Evolutionary conservation across 148 eudicot species (phyloP).

Genomic region (Salicornia ramosissima): DNA sequence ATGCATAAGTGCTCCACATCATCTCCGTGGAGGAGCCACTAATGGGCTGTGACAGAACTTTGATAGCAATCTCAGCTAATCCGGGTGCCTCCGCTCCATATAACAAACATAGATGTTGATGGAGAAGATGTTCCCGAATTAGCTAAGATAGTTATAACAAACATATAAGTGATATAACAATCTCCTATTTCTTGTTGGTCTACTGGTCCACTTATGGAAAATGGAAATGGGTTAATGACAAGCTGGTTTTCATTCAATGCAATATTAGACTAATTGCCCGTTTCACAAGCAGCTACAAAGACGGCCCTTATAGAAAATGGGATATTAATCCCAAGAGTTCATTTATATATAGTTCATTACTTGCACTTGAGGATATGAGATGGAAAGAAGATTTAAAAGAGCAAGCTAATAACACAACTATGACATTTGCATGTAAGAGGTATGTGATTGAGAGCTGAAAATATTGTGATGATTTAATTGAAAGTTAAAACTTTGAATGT

Average conservation of each 20-base stretch:
- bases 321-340: background rate
- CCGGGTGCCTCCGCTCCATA: constrained; percentile 14
- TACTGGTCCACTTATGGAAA: no score
- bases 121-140: constrained; percentile 10
- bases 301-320: background rate
- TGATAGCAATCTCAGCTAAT: constrained; percentile 4
- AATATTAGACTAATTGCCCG: background rate
- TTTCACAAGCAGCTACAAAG: background rate
- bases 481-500: no score
- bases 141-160: background rate
- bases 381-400: background rate
- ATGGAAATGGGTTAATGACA: background rate
- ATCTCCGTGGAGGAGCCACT: constrained; percentile 7
- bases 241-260: background rate
- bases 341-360: background rate
- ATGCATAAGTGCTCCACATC: constrained; percentile 14
- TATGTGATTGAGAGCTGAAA: no score
- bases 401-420: background rate
- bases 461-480: no score
- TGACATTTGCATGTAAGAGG: background rate
- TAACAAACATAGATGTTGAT: constrained; percentile 12
- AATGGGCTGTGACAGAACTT: constrained; percentile 14
- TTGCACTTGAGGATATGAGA: background rate
- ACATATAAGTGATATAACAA: constrained; percentile 5
- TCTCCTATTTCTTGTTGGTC: no score